Evolutionary conservation across 2,329 filamentous ascomycete species (phyloP).

Genomic region (Calonectria hongkongensis): DNA sequence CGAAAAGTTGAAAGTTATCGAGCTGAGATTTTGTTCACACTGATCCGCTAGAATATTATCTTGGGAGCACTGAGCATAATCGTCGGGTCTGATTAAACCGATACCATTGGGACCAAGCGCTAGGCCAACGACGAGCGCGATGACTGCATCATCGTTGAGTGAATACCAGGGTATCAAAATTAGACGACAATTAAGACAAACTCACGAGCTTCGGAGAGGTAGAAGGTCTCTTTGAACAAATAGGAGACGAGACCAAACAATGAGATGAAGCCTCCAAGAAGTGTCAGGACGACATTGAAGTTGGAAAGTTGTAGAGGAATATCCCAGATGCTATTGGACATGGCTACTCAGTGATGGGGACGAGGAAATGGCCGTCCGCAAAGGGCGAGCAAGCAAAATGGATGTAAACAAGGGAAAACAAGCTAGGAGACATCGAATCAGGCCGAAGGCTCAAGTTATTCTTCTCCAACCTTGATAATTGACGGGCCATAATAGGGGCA

Average conservation of each 20-base stretch:
- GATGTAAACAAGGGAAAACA: neutral
- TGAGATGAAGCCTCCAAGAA: slow-evolving; percentile 90
- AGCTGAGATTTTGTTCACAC: slow-evolving; percentile 75
- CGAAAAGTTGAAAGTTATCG: slow-evolving; percentile 88
- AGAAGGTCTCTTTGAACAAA: slow-evolving; percentile 91
- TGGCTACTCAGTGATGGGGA: slow-evolving; percentile 1
- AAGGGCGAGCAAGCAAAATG: neutral
- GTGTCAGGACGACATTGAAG: slow-evolving; percentile 88
- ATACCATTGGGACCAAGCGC: slow-evolving; percentile 85
- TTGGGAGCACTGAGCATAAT: slow-evolving; percentile 76
- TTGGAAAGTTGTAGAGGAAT: slow-evolving; percentile 77
- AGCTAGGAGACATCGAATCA: neutral
- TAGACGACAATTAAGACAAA: slow-evolving; percentile 48
- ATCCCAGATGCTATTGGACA: slow-evolving; percentile 56
- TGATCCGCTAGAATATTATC: slow-evolving; percentile 45
- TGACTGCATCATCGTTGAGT: slow-evolving; percentile 73
- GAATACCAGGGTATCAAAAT: neutral
- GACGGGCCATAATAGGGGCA: neutral
- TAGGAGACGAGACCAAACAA: slow-evolving; percentile 93
- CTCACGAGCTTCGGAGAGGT: slow-evolving; percentile 91
- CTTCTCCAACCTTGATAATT: neutral
- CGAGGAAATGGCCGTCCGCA: too few species aligned
- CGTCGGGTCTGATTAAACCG: slow-evolving; percentile 83
- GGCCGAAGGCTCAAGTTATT: neutral
- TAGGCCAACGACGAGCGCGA: slow-evolving; percentile 87